phyloP scores from a whole-genome alignment of 202 grass and related monocot genomes.

The Hordeum pubiflorum region DNA sequence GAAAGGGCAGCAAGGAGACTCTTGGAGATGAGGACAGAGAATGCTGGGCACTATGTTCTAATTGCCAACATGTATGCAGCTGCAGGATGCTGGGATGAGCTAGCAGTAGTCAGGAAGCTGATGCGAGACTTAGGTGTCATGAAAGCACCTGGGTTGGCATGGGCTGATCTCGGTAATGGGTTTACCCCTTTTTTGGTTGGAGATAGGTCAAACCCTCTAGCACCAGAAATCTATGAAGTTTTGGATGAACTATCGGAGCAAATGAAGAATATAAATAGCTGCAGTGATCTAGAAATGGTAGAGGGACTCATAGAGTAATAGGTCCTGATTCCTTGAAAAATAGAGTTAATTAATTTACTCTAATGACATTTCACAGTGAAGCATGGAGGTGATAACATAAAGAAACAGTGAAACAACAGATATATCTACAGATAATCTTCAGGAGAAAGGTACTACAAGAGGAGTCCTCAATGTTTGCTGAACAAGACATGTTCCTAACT shows the following conservation, averaged over 20 bases:
- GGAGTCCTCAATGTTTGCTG: background rate
- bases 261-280: constrained; percentile 35
- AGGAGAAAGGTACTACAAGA: background rate
- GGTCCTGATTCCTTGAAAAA: background rate
- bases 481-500: background rate
- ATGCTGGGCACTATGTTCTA: constrained; percentile 47
- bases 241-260: constrained; percentile 50
- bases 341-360: background rate
- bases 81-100: constrained; percentile 56
- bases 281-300: constrained; percentile 28
- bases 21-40: constrained; percentile 45
- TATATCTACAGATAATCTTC: background rate
- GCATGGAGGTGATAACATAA: background rate
- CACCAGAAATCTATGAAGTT: constrained; percentile 46
- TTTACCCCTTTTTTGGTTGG: constrained; percentile 52
- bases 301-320: constrained; percentile 10
- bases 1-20: constrained; percentile 50
- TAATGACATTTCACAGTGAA: background rate
- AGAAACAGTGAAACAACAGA: background rate
- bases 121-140: constrained; percentile 48
- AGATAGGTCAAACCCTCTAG: constrained; percentile 45
- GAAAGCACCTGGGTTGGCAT: constrained; percentile 51
- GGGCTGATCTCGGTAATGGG: constrained; percentile 53
- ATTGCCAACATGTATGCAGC: constrained; percentile 60
- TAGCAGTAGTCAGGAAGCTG: constrained; percentile 44